Evolutionary conservation across 305 asterid genomes (phyloP).

Genomic region (Fraxinus sp.): DNA sequence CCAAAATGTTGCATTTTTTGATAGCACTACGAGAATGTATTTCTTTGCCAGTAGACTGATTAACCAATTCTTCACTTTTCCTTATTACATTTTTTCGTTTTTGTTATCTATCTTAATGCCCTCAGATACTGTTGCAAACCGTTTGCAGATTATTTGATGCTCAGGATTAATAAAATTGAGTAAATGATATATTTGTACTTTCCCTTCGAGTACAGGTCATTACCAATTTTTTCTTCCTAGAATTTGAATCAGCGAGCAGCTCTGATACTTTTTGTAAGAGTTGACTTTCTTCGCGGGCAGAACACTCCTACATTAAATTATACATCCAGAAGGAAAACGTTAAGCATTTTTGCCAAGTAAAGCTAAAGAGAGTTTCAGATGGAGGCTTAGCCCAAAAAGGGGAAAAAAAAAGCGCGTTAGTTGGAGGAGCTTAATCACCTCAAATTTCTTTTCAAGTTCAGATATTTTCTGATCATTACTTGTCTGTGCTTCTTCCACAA

Average conservation of each 20-base stretch:
- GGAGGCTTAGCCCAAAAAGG: background rate
- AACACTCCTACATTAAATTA: constrained; percentile 64
- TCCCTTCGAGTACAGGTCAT: constrained; percentile 11
- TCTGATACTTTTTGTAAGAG: constrained; percentile 90
- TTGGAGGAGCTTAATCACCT: constrained; percentile 43
- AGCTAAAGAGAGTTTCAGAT: constrained; percentile 3
- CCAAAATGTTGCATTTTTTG: background rate
- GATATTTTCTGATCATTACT: constrained; percentile 68
- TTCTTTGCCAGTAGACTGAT: background rate
- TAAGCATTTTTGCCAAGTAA: constrained; percentile 1
- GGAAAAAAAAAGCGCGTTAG: background rate
- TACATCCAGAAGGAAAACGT: constrained; percentile 17
- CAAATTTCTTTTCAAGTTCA: constrained; percentile 92
- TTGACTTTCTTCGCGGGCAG: constrained; percentile 88
- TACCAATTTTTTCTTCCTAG: constrained; percentile 93
- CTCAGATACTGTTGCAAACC: background rate
- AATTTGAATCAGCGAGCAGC: constrained; percentile 85
- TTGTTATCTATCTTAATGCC: background rate
- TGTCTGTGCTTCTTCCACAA: constrained; percentile 78
- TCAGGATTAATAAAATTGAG: background rate
- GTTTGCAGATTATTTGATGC: background rate
- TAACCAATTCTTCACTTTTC: background rate
- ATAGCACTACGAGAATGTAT: background rate
- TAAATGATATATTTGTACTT: background rate
- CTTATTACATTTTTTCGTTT: background rate